Evolutionary conservation across 768 basidiomycete genomes (phyloP).

Genomic region (Polyporus arcularius): DNA sequence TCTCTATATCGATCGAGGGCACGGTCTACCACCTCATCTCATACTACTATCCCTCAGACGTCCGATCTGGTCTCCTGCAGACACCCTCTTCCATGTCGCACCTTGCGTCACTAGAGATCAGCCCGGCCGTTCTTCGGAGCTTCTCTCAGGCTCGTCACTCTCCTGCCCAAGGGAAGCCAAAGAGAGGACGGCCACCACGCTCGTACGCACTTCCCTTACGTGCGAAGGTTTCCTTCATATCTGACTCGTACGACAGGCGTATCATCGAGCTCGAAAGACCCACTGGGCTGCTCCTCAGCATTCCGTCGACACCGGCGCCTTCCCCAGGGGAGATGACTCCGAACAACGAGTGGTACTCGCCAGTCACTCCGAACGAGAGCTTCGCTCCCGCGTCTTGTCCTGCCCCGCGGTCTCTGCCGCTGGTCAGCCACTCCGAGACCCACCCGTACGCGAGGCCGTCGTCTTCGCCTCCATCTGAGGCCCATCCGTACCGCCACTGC

Average conservation of each 20-base stretch:
- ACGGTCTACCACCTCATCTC: conserved; percentile 21
- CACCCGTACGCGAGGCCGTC: too few relatives aligned
- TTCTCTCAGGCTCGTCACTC: conserved; percentile 16
- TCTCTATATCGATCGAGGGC: conserved; percentile 19
- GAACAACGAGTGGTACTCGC: too few relatives aligned
- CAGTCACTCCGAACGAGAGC: too few relatives aligned
- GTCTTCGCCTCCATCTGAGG: too few relatives aligned
- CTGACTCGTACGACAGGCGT: not conserved
- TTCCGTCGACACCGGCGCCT: too few relatives aligned
- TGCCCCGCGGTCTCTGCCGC: too few relatives aligned
- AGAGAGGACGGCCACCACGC: not conserved
- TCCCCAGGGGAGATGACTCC: too few relatives aligned
- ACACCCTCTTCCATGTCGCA: conserved; percentile 16
- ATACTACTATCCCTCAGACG: conserved; percentile 22
- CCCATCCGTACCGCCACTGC: too few relatives aligned
- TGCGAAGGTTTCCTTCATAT: not conserved
- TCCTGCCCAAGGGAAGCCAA: conserved; percentile 1
- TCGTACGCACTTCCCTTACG: not conserved
- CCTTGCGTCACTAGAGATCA: conserved; percentile 11
- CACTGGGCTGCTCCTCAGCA: not conserved
- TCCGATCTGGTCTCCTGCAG: conserved; percentile 13
- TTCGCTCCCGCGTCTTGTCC: too few relatives aligned
- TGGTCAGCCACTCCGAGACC: too few relatives aligned
- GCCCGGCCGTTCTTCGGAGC: conserved; percentile 5
- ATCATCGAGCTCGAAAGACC: not conserved